Evolutionary conservation across 352 stramenopile genomes (phyloP), one percentile per base, ranked within the genome.

Genomic region (Blastocystis sp.): DNA sequence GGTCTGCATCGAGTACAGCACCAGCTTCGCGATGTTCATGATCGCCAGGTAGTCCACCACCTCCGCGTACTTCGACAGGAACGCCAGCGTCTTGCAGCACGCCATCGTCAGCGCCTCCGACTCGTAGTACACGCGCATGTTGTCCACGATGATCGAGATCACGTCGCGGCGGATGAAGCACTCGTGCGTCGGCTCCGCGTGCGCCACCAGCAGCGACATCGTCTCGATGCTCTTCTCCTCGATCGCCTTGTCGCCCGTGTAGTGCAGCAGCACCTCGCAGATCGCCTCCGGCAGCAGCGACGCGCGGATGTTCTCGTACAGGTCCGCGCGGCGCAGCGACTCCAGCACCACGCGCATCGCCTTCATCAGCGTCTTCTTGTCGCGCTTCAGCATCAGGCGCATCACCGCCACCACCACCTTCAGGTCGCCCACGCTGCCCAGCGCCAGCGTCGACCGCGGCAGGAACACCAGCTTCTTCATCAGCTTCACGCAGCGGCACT

Each of bases 121-220:
- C 52, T 84, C 21, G 45, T 34, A 43, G 74, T 69, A 84, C 74
- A 84, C 74, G 60, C 74, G 74, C 74, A 84, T 68, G 28, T 84
- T 84, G 54, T 84, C 74, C 54, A 84, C 74, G 6, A 84, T 28
- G 24, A 84, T 84, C 74, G 74, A 84, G 14, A 84, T 54, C 74
- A 84, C 74, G 40, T 84, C 74, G 42, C 74, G 74, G 66, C 74
- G 74, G 7, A 28, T 84, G 74, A 84, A 84, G 0, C 24, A 34
- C 54, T 84, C 74, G 24, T 69, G 54, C 24, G 74, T 84, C 40
- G 11, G 54, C n/a, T 84, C 74, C 54, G 10, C 69, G 61, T 84
- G 65, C 54, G 21, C 34, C 54, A 84, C 74, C 54, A 84, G 38
- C 52, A 66, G 52, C 21, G 52, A n/a, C 52, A 84, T 84, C 24